Percentiles rank a stretch among this genome's conserved stretches.
Conservation (phyloP, 192 early-diverging fungal genomes). For the Cladochytrium replicatum region DNA sequence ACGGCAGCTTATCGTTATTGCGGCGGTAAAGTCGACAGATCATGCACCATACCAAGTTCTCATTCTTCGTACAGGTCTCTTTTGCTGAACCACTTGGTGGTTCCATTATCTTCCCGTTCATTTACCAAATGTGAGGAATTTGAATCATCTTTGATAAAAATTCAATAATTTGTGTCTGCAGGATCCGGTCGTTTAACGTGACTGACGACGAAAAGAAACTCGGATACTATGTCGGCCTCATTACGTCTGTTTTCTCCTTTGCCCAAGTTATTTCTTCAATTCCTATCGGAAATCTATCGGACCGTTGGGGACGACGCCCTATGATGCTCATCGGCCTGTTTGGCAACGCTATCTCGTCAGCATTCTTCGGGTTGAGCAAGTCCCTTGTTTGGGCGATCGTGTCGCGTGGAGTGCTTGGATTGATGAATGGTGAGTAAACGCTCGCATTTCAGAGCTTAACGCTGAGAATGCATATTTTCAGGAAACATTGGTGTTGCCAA, state of each 20-base stretch:
- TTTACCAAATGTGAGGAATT: too few relatives aligned
- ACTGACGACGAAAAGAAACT: constrained; percentile 64
- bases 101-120: too few relatives aligned
- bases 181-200: too few relatives aligned
- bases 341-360: constrained; percentile 59
- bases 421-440: neutral
- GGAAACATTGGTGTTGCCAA: constrained; percentile 68
- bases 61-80: too few relatives aligned
- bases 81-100: too few relatives aligned
- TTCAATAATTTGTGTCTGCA: too few relatives aligned
- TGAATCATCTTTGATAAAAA: too few relatives aligned
- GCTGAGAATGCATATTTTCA: constrained; percentile 42
- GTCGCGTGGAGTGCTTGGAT: constrained; percentile 12
- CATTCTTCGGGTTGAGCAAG: constrained; percentile 64
- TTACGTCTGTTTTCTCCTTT: constrained; percentile 59
- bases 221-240: constrained; percentile 71
- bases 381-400: constrained; percentile 48
- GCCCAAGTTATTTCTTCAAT: constrained; percentile 55
- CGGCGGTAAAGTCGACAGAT: too few relatives aligned
- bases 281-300: constrained; percentile 60
- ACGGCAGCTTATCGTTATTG: too few relatives aligned
- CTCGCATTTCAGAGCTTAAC: constrained; percentile 3
- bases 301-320: constrained; percentile 72
- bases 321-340: constrained; percentile 68
- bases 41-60: too few relatives aligned